Base-by-base conservation (phyloP, 257 asterid species). In the Solanum appendiculatum region DNA sequence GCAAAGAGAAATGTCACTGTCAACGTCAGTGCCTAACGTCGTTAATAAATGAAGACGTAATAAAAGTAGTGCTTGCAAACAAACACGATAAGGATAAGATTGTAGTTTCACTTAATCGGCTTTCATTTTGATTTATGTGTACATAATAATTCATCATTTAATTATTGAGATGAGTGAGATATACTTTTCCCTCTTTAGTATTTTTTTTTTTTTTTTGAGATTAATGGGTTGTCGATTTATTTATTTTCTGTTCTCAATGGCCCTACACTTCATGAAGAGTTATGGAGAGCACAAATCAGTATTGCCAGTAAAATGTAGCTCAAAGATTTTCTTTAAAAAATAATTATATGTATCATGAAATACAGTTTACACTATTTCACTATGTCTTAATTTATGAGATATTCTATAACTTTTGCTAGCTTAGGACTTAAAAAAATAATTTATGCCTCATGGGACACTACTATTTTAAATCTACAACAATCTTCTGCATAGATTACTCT, bases 11-110 rank as follows among this genome's bases (percentile, higher is more conserved):
- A 64, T 37, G 15, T 31, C 72, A 5, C 33, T 87, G 77, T 84
- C 95, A 85, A 64, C 88, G 31, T 86, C 86, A 33, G 72, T 34
- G 75, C 16, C 85, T 44, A 29, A 77, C 66, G 91, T 82, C 34
- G 88, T 36, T 23, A 80, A 25, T 25, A 74, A 77, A 37, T 60
- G 73, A 84, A 23, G 63, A 12, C n/a, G n/a, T n/a, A 21, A 11
- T 58, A 4, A 58, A n/a, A 9, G 31, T 58, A 74, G 11, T 77
- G 75, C 36, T 16, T 64, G 72, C 3, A 2, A 25, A n/a, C n/a
- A n/a, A 7, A 73, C 13, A 75, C 8, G 58, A 51, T 6, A 51
- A 51, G 60, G 60, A 51, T 51, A 16, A 16, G 60, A 5, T 18
- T 34, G 18, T 8, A 33, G 5, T 70, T 70, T 21, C 39, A 69